Percentiles rank a stretch among this genome's conserved stretches.
These are phyloP conservation scores for Capsicum pubescens DNA, from an alignment of 257 asterid genomes.

Conservation along the genomic window DNA sequence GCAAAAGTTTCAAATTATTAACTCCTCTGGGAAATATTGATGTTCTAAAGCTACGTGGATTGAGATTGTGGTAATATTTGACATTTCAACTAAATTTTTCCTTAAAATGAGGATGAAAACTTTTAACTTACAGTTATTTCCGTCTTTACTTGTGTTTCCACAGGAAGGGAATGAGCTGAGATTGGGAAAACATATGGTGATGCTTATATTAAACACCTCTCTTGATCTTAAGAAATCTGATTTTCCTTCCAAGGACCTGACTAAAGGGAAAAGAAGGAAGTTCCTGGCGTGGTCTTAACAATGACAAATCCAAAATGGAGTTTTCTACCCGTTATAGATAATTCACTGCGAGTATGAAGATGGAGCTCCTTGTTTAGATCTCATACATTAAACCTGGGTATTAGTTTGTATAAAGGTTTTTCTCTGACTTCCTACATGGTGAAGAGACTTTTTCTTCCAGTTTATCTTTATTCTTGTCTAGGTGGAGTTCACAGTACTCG, in stretches of 20 bases:
- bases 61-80: not conserved
- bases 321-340: not conserved
- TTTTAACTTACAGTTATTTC: not conserved
- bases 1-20: not conserved
- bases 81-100: not conserved
- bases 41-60: conserved; percentile 1
- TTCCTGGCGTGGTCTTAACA: not conserved
- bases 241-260: not conserved
- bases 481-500: not conserved
- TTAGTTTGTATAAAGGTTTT: not conserved
- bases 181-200: not conserved
- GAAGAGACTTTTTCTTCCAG: not conserved
- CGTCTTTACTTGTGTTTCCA: not conserved
- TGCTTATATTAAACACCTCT: not conserved
- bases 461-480: not conserved
- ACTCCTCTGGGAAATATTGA: not conserved
- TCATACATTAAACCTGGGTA: conserved; percentile 13
- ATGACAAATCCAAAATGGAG: not conserved
- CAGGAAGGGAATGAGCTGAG: not conserved
- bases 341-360: not conserved
- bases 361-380: conserved; percentile 15
- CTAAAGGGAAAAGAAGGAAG: not conserved
- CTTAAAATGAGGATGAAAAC: not conserved
- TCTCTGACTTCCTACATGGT: not conserved
- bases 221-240: not conserved